A percentile compares a stretch with the other conserved stretches of the same genome.
Evolutionary conservation across 2,329 filamentous ascomycete genomes (phyloP).

Genomic region (Fusarium sarcochroum): DNA sequence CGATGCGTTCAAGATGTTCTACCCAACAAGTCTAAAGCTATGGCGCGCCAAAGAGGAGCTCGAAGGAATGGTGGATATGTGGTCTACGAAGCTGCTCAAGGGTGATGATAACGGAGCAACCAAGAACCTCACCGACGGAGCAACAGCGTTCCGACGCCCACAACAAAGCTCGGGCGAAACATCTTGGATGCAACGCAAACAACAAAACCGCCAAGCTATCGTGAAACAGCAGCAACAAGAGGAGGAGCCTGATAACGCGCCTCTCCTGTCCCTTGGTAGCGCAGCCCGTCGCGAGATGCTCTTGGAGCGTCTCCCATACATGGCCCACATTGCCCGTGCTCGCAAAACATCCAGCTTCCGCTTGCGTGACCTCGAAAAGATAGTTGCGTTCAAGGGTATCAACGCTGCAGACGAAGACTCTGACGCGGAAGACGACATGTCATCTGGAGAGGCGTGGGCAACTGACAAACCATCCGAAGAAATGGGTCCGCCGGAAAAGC

Average conservation of each 20-base stretch:
- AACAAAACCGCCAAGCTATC: conserved; percentile 44
- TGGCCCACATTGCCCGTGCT: conserved; percentile 74
- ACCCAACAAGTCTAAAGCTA: conserved; percentile 85
- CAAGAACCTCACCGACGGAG: conserved; percentile 60
- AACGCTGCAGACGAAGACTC: conserved; percentile 62
- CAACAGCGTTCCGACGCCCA: conserved; percentile 64
- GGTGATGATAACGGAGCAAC: conserved; percentile 61
- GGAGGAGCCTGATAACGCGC: conserved; percentile 48
- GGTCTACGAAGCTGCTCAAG: conserved; percentile 73
- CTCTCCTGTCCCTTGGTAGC: conserved; percentile 72
- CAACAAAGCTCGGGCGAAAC: conserved; percentile 50
- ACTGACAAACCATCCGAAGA: conserved; percentile 73
- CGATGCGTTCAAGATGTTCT: conserved; percentile 91
- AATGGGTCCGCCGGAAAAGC: conserved; percentile 63
- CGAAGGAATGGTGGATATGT: conserved; percentile 78
- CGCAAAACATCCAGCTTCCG: conserved; percentile 56
- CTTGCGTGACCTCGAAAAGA: conserved; percentile 74
- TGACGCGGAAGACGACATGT: conserved; percentile 61
- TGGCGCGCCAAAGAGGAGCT: conserved; percentile 89
- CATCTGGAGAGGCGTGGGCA: conserved; percentile 67
- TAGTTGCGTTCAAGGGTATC: conserved; percentile 76
- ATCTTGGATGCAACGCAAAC: conserved; percentile 55
- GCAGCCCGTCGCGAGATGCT: conserved; percentile 81
- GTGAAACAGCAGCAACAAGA: conserved; percentile 32
- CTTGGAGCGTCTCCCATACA: conserved; percentile 89